Base-by-base conservation (phyloP, 495 filamentous ascomycete species). In the Amorphotheca resinae region DNA sequence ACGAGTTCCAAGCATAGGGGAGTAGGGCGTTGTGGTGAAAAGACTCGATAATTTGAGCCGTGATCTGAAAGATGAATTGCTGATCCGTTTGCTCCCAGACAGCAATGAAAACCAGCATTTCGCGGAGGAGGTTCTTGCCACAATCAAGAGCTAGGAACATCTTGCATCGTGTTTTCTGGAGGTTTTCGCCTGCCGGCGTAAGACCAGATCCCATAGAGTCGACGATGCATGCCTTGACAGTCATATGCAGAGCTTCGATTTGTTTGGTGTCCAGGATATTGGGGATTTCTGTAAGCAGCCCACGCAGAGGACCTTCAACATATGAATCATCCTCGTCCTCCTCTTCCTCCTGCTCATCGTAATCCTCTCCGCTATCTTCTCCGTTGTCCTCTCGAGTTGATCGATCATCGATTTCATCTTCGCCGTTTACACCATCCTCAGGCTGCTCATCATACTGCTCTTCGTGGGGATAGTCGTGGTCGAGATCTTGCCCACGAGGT, bases 221-320 rank as follows among this genome's bases (percentile, higher is more conserved):
- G 14, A 89, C 78, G 38, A 94, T 91, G 46, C 85, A 87, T 6
- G 80, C 82, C 58, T 94, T 88, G 45, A 94, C 77, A 33, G 93
- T 87, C 86, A 95, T 93, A 33, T 91, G 87, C 42, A 95, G 64
- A 5, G 87, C 86, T 59, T 94, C 87, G 35, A 95, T 95, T 61
- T 95, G 88, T 33, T 82, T 83, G 0, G 88, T 87, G 21, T 87
- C 87, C 12, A 95, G 69, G 14, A 94, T 87, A 44, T 94, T 79
- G n/a, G 88, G 88, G 21, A 95, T 82, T 58, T 94, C 88, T 3
- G 87, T 94, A 30, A 95, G 60, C 3, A 95, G 65, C 22, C 88
- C 88, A 22, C 82, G 82, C 59, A 93, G 80, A 33, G 82, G 84
- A 17, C 85, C 84, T 42, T 87, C 87, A 16, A 80, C 79, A 47